phyloP scores from a whole-genome alignment of 768 basidiomycete species.

The Inosperma sp. region DNA sequence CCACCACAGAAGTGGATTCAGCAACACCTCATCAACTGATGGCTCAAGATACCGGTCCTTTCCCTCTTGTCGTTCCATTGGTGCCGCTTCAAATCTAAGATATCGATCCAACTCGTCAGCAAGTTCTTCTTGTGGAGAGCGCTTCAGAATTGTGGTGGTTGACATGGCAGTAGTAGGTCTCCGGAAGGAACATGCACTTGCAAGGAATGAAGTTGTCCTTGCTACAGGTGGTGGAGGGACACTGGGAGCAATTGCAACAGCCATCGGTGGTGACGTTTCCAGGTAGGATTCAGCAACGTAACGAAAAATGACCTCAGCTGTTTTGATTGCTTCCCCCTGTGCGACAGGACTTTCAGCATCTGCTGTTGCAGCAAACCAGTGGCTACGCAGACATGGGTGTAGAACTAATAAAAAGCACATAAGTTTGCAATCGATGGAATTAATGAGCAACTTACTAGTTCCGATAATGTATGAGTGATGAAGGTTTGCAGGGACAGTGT shows the following conservation, averaged over 20 bases:
- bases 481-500: slow-evolving; percentile 18
- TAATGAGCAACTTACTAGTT: slow-evolving; percentile 21
- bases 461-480: slow-evolving; percentile 27
- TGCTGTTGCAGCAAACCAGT: slow-evolving; percentile 19
- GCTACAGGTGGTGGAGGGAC: neutral
- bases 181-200: slow-evolving; percentile 13
- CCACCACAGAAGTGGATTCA: slow-evolving; percentile 28
- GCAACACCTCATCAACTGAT: slow-evolving; percentile 6
- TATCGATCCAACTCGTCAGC: slow-evolving; percentile 18
- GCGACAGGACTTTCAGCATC: neutral
- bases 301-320: slow-evolving; percentile 2
- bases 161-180: neutral
- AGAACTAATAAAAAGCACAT: slow-evolving; percentile 17
- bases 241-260: neutral
- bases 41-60: neutral
- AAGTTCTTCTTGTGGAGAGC: slow-evolving; percentile 8
- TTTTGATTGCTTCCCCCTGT: slow-evolving; percentile 5
- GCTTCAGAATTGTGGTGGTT: neutral
- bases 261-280: neutral
- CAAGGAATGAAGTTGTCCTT: neutral
- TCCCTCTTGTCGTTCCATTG: slow-evolving; percentile 18
- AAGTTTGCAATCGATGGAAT: neutral
- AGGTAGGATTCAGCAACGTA: slow-evolving; percentile 2
- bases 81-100: slow-evolving; percentile 17
- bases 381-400: slow-evolving; percentile 23